These are phyloP conservation scores for Abortiporus biennis DNA, from an alignment of 1,284 basidiomycete species.

Conservation along the genomic window DNA sequence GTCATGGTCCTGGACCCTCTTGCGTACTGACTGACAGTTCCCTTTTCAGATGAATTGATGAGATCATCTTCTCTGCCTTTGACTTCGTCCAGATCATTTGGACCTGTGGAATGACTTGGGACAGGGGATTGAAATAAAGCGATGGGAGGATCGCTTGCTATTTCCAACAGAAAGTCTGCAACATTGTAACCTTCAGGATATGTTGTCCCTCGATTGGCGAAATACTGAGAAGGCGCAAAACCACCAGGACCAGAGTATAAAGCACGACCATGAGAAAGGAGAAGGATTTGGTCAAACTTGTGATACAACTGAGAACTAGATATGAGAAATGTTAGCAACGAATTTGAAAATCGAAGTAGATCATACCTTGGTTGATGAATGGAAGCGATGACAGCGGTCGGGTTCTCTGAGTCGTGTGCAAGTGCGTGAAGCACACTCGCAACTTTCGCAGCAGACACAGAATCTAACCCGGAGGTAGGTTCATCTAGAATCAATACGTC, in stretches of 20 bases:
- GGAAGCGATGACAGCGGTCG: conserved; percentile 78
- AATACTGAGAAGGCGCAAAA: conserved; percentile 58
- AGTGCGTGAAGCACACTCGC: conserved; percentile 71
- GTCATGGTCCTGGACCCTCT: no score
- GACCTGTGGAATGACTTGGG: background rate
- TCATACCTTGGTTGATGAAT: conserved; percentile 80
- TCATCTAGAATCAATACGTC: conserved; percentile 82
- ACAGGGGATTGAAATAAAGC: conserved; percentile 29
- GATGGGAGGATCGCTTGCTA: conserved; percentile 63
- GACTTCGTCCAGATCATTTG: no score
- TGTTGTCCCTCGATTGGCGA: conserved; percentile 38
- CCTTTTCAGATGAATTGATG: background rate
- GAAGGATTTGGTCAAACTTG: conserved; percentile 74
- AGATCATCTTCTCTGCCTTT: background rate
- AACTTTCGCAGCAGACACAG: conserved; percentile 79
- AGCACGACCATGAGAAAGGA: conserved; percentile 75
- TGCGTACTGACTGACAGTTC: background rate
- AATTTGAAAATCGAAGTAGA: conserved; percentile 1
- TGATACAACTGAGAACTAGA: conserved; percentile 79
- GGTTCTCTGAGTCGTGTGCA: conserved; percentile 59
- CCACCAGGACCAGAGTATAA: conserved; percentile 77
- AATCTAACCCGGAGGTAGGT: conserved; percentile 79
- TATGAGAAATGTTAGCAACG: background rate
- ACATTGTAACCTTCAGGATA: conserved; percentile 78
- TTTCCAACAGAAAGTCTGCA: conserved; percentile 83